These are phyloP conservation scores for Brassica rapa DNA, from an alignment of 345 rosid species.

Conservation along the genomic window DNA sequence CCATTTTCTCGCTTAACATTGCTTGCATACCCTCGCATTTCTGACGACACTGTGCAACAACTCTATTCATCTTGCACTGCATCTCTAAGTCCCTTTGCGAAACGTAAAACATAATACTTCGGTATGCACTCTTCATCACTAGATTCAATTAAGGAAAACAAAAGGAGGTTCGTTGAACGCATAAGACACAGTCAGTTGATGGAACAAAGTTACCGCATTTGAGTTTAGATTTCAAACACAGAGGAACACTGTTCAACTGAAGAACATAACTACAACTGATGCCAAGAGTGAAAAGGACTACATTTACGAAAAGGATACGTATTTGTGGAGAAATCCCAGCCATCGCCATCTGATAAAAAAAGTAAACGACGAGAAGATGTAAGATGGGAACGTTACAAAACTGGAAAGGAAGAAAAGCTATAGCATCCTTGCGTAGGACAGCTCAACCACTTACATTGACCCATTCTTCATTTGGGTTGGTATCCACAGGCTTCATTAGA, in stretches of 20 bases:
- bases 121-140: slow-evolving; percentile 96
- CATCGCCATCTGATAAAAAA: slow-evolving; percentile 79
- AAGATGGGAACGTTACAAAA: slow-evolving; percentile 1
- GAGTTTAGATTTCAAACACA: not conserved
- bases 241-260: not conserved
- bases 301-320: slow-evolving; percentile 58
- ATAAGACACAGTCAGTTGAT: slow-evolving; percentile 5
- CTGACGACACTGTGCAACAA: slow-evolving; percentile 80
- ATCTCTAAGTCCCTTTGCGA: slow-evolving; percentile 92
- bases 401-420: slow-evolving; percentile 20
- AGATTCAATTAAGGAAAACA: slow-evolving; percentile 49
- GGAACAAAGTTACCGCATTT: not conserved
- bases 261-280: not conserved
- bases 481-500: slow-evolving; percentile 84
- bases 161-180: slow-evolving; percentile 21
- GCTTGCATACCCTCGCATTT: slow-evolving; percentile 91
- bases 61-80: slow-evolving; percentile 87
- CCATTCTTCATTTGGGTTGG: slow-evolving; percentile 97
- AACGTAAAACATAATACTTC: slow-evolving; percentile 83
- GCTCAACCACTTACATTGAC: slow-evolving; percentile 68
- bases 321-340: slow-evolving; percentile 93
- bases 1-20: slow-evolving; percentile 85
- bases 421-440: not conserved
- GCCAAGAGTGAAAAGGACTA: slow-evolving; percentile 44
- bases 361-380: slow-evolving; percentile 18